Base-by-base conservation (phyloP, 345 rosid species). In the Boechera stricta region DNA sequence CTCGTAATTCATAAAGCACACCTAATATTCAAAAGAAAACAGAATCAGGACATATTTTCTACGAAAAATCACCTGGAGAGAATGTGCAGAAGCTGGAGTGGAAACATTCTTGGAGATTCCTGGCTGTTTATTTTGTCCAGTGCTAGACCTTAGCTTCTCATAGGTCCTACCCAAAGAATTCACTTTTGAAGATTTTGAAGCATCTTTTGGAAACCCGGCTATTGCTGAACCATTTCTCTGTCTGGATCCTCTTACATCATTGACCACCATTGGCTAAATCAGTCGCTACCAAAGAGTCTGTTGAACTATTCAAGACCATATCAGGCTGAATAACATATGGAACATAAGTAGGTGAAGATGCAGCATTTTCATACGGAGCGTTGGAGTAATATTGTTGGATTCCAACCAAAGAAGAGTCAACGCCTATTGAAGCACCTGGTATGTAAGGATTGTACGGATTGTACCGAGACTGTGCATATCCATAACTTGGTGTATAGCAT, bases 381-480 rank as follows among this genome's bases (percentile, higher is more conserved):
- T 78, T 11, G 15, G 92, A 16, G 79, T 90, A 90, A 74, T 83
- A 88, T 16, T 89, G 97, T 76, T 88, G 97, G n/a, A 85, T 77
- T 80, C 87, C 92, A 48, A 80, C 75, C 63, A 83, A 84, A 59
- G 90, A 53, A 81, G 83, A 74, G 54, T 94, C 95, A 78, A 85
- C 82, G 57, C 91, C 91, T 54, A 88, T 70, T 78, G 82, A 57
- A 28, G 97, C 93, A 68, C 95, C 98, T 29, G 98, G 93, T 62
- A 92, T 88, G 82, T 88, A 90, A 67, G 97, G 95, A 78, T 94
- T 90, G 83, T 86, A 90, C 38, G 97, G 97, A 84, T 94, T 89
- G 81, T 89, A 92, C 72, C 94, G 85, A 82, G 94, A 86, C 81
- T 94, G 91, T 69, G 89, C 89, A 82, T 85, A 89, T 78, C 89